These are phyloP conservation scores for Pelagophyceae sp. DNA, from an alignment of 352 stramenopile species.

Conservation along the genomic window DNA sequence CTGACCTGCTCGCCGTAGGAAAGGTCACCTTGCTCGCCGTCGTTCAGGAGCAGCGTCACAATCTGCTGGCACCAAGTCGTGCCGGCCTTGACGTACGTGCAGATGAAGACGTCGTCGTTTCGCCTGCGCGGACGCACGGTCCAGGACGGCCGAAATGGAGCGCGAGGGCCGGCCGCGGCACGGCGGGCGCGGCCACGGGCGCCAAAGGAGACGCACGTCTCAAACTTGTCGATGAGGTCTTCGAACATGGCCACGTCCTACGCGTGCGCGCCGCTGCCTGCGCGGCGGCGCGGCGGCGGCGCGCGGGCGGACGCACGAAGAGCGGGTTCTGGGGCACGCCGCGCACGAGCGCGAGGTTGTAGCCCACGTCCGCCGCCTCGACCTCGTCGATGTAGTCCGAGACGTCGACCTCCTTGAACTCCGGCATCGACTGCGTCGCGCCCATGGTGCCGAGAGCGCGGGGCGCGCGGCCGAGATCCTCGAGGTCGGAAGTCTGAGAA, in stretches of 20 bases:
- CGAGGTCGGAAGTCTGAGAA: too few relatives aligned
- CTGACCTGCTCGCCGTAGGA: slow-evolving; percentile 31
- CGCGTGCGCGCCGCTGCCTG: background rate
- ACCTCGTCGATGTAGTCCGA: slow-evolving; percentile 16
- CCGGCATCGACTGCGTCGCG: background rate
- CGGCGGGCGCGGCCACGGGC: too few relatives aligned
- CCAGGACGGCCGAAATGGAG: too few relatives aligned
- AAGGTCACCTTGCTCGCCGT: slow-evolving; percentile 23
- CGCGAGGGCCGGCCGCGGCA: too few relatives aligned
- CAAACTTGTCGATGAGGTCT: slow-evolving; percentile 35
- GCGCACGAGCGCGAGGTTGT: slow-evolving; percentile 8
- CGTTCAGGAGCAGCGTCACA: slow-evolving; percentile 31
- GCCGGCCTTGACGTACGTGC: slow-evolving; percentile 39
- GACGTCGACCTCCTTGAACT: background rate
- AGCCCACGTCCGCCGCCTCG: background rate
- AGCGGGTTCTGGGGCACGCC: slow-evolving; percentile 29
- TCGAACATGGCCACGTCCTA: slow-evolving; percentile 23
- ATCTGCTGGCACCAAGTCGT: slow-evolving; percentile 43
- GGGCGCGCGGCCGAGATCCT: too few relatives aligned
- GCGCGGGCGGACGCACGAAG: background rate
- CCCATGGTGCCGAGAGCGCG: background rate
- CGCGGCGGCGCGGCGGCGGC: too few relatives aligned
- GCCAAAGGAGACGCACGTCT: too few relatives aligned
- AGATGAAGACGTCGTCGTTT: slow-evolving; percentile 38
- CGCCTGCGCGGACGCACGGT: too few relatives aligned